phyloP scores from a whole-genome alignment of 176 grass and related monocot species.

The Oryza meridionalis region DNA sequence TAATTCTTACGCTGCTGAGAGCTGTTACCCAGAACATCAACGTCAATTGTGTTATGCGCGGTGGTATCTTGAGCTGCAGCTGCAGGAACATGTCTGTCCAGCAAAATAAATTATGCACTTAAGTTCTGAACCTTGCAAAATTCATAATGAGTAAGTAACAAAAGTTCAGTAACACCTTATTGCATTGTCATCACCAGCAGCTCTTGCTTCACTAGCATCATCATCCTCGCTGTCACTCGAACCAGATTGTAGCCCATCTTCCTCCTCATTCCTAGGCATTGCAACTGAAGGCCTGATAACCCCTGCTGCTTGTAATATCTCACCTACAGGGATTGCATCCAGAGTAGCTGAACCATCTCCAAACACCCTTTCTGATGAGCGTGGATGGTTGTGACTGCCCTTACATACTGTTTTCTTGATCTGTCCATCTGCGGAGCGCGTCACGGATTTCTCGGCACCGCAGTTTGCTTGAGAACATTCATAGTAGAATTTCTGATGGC shows the following conservation, averaged over 20 bases:
- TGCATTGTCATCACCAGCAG: neutral
- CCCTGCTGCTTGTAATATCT: no score
- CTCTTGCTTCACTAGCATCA: neutral
- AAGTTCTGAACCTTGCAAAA: no score
- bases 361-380: neutral
- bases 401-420: neutral
- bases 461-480: neutral
- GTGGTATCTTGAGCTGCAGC: no score
- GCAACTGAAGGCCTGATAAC: neutral
- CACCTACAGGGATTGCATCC: no score
- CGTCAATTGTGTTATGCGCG: no score
- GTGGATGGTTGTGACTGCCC: conserved; percentile 10
- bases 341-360: neutral
- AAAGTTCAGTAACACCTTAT: neutral
- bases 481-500: neutral
- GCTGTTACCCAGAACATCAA: no score
- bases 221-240: conserved; percentile 16
- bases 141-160: no score
- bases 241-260: neutral
- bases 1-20: no score
- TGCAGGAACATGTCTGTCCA: no score
- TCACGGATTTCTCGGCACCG: neutral
- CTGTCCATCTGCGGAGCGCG: neutral
- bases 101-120: no score
- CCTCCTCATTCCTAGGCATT: neutral